These are phyloP conservation scores for Butyriboletus loyo DNA, from an alignment of 768 basidiomycete species.

Conservation along the genomic window DNA sequence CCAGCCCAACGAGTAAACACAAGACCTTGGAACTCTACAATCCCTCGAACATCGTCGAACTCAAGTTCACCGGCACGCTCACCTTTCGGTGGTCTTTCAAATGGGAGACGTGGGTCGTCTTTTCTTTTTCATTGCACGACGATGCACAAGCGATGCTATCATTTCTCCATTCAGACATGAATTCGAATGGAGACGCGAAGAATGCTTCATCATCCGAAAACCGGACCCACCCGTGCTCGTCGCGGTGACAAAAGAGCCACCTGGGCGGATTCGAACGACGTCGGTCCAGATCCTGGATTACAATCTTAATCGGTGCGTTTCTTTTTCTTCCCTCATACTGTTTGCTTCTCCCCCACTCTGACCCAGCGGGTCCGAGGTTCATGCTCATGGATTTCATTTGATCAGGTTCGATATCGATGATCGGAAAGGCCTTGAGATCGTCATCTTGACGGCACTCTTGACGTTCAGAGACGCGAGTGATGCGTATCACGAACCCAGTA, in stretches of 20 bases:
- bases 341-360: neutral
- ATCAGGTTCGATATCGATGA: slow-evolving; percentile 79
- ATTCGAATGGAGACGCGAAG: slow-evolving; percentile 84
- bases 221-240: slow-evolving; percentile 86
- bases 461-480: slow-evolving; percentile 76
- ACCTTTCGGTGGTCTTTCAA: slow-evolving; percentile 75
- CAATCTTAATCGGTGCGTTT: slow-evolving; percentile 66
- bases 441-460: slow-evolving; percentile 70
- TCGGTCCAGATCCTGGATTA: slow-evolving; percentile 81
- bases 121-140: neutral
- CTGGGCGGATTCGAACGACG: slow-evolving; percentile 59
- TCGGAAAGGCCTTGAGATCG: slow-evolving; percentile 81
- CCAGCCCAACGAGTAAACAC: slow-evolving; percentile 61
- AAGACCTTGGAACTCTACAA: slow-evolving; percentile 78
- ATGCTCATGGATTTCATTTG: neutral
- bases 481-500: slow-evolving; percentile 40
- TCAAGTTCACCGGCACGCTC: slow-evolving; percentile 71
- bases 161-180: slow-evolving; percentile 51
- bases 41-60: slow-evolving; percentile 64
- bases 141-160: slow-evolving; percentile 44
- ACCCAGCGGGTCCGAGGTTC: neutral
- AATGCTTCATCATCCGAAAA: slow-evolving; percentile 79
- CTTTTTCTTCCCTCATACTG: neutral
- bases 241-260: slow-evolving; percentile 74
- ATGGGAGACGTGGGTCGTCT: slow-evolving; percentile 71